These are phyloP conservation scores for Penicillium angulare DNA, from an alignment of 495 filamentous ascomycete species.

Conservation along the genomic window DNA sequence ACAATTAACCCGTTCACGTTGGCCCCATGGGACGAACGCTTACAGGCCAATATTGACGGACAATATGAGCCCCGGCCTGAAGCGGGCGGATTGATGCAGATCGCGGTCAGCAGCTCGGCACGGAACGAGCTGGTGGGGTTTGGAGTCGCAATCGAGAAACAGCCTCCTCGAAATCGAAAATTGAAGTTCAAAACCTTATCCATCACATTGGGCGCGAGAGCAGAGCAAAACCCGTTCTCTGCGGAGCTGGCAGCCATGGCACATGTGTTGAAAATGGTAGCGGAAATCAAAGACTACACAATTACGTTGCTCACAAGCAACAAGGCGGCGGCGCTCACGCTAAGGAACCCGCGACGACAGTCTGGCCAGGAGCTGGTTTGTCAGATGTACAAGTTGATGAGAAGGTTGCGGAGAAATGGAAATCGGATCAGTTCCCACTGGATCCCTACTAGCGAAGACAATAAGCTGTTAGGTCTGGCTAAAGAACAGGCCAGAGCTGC, in stretches of 20 bases:
- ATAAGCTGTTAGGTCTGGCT: constrained; percentile 16
- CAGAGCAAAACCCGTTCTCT: not conserved
- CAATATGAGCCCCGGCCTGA: not conserved
- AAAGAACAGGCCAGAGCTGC: constrained; percentile 19
- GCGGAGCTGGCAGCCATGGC: no score
- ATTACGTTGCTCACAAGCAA: not conserved
- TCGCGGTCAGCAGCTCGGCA: no score
- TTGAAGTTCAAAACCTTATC: not conserved
- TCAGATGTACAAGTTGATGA: constrained; percentile 4
- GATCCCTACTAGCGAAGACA: constrained; percentile 13
- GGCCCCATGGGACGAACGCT: not conserved
- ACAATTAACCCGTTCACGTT: constrained; percentile 1
- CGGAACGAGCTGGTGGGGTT: not conserved
- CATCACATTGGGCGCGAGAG: not conserved
- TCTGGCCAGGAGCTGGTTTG: not conserved
- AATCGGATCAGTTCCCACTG: constrained; percentile 10
- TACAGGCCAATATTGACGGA: not conserved
- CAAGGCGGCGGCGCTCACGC: not conserved
- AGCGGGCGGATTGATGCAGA: not conserved
- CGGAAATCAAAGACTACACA: no score
- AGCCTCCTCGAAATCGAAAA: not conserved
- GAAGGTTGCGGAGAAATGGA: constrained; percentile 6
- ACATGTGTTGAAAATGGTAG: no score
- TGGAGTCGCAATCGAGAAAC: not conserved
- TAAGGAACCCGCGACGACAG: not conserved